Base-by-base conservation (phyloP, 1,284 basidiomycete genomes). In the Grifola frondosa region DNA sequence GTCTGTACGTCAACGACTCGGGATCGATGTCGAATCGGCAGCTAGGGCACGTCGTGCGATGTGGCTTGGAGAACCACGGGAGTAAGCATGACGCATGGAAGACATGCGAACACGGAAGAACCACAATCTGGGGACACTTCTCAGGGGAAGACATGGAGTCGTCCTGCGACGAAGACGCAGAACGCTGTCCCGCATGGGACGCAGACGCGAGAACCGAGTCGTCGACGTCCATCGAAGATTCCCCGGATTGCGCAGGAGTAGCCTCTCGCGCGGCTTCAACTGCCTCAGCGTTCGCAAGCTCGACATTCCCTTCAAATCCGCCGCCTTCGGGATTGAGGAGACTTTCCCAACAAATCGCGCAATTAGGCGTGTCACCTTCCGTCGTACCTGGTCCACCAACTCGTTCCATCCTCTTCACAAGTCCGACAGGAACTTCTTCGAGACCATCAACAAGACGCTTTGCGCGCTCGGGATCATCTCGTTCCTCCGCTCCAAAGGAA, bases 11-110 rank as follows among this genome's bases (percentile, higher is more conserved):
- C 35, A 88, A 59, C 39, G 81, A 81, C 40, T 87, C 80, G 0
- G 86, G 87, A 56, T 90, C 86, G 41, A 90, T 75, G 51, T 90
- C 81, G 55, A 89, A 89, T 48, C 87, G 69, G 63, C 87, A 90
- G 0, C 84, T 83, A 1, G 87, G 87, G 54, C 87, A 90, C 1
- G 87, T 89, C 21, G 87, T 88, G 50, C 85, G 84, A 33, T 71
- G 73, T 10, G 83, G 83, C 44, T 82, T 71, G 6, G 84, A 78
- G 61, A 89, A 89, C 87, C 87, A 90, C 0, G 87, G 87, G 3
- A 84, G 60, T 19, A 90, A 73, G 62, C 86, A 90, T 0, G 79
- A 70, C 3, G 81, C 75, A 55, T 90, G 86, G 67, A 89, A 90
- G 36, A 86, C 78, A 60, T 90, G 86, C 10, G 84, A 77, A 57